Evolutionary conservation across 1,284 basidiomycete genomes (phyloP).

Genomic region (Irpex rosettiformis): DNA sequence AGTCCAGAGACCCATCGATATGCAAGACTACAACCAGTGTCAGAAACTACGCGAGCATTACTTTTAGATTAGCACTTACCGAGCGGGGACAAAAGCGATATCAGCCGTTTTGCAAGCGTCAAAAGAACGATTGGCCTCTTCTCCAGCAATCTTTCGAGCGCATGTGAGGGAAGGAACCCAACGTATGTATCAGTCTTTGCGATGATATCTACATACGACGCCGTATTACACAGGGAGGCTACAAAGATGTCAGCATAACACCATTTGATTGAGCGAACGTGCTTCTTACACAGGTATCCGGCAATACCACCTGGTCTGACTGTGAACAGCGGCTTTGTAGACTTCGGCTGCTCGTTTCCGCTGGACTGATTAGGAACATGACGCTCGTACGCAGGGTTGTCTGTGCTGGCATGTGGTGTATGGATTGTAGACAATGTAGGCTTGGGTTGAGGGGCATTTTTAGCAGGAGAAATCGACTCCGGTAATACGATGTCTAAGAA

Average conservation of each 20-base stretch:
- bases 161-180: constrained; percentile 87
- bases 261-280: neutral
- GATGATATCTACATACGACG: constrained; percentile 94
- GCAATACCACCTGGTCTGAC: constrained; percentile 98
- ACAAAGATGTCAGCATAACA: constrained; percentile 3
- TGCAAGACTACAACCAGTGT: constrained; percentile 70
- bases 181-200: constrained; percentile 98
- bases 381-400: constrained; percentile 2
- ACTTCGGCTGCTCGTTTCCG: neutral
- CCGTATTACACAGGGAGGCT: constrained; percentile 89
- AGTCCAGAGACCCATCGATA: constrained; percentile 96
- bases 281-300: constrained; percentile 80
- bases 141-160: constrained; percentile 89
- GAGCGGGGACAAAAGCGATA: constrained; percentile 91
- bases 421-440: constrained; percentile 3
- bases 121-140: constrained; percentile 92
- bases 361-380: constrained; percentile 5
- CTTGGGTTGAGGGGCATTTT: constrained; percentile 9
- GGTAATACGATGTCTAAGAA: constrained; percentile 91
- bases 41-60: neutral
- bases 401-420: neutral
- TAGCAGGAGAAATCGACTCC: constrained; percentile 29
- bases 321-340: constrained; percentile 77
- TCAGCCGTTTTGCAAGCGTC: constrained; percentile 93
- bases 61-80: constrained; percentile 40